phyloP scores from a whole-genome alignment of 179 eudicot species.

The Camellia oleifera region DNA sequence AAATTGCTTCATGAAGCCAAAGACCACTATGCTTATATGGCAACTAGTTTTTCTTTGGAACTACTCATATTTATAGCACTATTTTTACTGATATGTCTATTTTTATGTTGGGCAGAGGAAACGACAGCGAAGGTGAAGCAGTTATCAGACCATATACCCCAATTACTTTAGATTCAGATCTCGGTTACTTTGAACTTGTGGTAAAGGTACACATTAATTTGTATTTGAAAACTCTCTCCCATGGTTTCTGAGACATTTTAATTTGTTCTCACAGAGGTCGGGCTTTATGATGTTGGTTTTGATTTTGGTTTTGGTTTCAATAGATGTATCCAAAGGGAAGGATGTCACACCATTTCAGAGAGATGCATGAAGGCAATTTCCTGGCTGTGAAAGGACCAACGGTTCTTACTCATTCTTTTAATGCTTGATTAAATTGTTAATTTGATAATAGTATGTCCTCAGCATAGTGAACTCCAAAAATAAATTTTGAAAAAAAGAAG shows the following conservation, averaged over 20 bases:
- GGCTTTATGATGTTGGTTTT: no score
- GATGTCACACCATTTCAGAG: conserved; percentile 92
- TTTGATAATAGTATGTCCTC: not conserved
- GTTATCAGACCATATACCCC: conserved; percentile 82
- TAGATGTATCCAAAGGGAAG: conserved; percentile 97
- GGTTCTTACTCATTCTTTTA: conserved; percentile 32
- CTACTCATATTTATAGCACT: no score
- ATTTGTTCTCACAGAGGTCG: not conserved
- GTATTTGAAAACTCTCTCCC: not conserved
- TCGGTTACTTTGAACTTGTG: conserved; percentile 79
- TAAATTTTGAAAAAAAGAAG: not conserved
- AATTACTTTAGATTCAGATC: conserved; percentile 82
- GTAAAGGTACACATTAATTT: conserved; percentile 51
- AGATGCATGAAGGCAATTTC: conserved; percentile 73
- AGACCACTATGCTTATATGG: no score
- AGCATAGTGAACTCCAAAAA: not conserved
- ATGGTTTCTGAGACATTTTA: not conserved
- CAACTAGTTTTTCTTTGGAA: not conserved
- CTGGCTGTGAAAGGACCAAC: conserved; percentile 81
- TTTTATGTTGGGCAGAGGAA: conserved; percentile 47
- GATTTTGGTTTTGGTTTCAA: not conserved
- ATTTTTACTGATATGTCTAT: not conserved
- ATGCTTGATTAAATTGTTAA: not conserved
- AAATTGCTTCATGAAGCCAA: no score
- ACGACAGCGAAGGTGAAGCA: conserved; percentile 75